phyloP scores from a whole-genome alignment of 768 basidiomycete species.

The Serendipita vermifera region DNA sequence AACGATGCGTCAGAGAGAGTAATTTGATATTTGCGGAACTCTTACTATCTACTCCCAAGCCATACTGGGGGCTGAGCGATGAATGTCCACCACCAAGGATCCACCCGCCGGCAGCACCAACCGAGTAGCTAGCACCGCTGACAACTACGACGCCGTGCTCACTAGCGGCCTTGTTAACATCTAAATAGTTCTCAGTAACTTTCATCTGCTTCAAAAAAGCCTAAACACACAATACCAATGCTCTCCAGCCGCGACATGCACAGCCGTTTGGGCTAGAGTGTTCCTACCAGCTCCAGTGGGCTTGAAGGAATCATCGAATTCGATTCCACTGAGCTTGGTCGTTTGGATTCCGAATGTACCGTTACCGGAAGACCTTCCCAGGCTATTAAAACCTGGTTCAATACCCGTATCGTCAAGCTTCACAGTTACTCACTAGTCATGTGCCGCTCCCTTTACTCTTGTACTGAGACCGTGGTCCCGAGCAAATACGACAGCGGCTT shows the following conservation, averaged over 20 bases:
- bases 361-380: slow-evolving; percentile 19
- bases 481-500: slow-evolving; percentile 10
- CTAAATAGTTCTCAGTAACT: slow-evolving; percentile 35
- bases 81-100: slow-evolving; percentile 37
- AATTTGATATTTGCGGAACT: not conserved
- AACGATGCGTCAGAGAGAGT: not conserved
- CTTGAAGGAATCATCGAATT: slow-evolving; percentile 22
- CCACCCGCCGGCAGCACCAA: slow-evolving; percentile 40
- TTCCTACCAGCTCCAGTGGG: slow-evolving; percentile 23
- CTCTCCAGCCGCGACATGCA: slow-evolving; percentile 14
- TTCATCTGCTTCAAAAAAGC: slow-evolving; percentile 21
- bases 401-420: slow-evolving; percentile 22
- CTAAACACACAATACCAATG: not conserved
- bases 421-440: slow-evolving; percentile 30
- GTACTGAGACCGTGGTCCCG: slow-evolving; percentile 10
- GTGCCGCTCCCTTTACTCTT: slow-evolving; percentile 16
- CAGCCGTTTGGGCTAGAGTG: slow-evolving; percentile 15
- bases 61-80: slow-evolving; percentile 27
- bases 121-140: slow-evolving; percentile 31
- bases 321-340: slow-evolving; percentile 22
- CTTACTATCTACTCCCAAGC: slow-evolving; percentile 24
- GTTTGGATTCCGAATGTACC: not conserved
- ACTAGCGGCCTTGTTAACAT: slow-evolving; percentile 31
- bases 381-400: slow-evolving; percentile 23
- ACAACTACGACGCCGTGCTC: slow-evolving; percentile 30